Conservation (phyloP, 1,284 basidiomycete genomes). For the Caloboletus inedulis region DNA sequence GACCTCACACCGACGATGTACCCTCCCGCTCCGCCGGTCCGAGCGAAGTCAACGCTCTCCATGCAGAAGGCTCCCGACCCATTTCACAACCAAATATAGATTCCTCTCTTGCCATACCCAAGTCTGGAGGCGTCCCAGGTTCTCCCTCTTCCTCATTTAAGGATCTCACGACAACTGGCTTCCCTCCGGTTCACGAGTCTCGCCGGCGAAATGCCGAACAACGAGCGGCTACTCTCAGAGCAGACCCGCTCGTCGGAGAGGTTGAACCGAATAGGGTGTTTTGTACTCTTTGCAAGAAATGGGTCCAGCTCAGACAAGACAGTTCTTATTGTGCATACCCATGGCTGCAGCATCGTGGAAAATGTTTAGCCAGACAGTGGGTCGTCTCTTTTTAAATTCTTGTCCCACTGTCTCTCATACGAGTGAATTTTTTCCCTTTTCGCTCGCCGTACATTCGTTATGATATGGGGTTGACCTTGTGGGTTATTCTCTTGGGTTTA, state of each 20-base stretch:
- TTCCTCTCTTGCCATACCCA: slow-evolving; percentile 5
- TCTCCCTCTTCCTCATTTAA: slow-evolving; percentile 44
- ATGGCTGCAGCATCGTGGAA: slow-evolving; percentile 71
- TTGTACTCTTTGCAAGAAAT: slow-evolving; percentile 69
- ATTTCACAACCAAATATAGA: slow-evolving; percentile 14
- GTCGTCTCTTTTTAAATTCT: slow-evolving; percentile 31
- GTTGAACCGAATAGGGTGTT: slow-evolving; percentile 75
- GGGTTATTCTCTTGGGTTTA: slow-evolving; percentile 26
- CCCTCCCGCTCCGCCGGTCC: slow-evolving; percentile 11
- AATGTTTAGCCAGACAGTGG: slow-evolving; percentile 65
- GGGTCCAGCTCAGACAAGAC: slow-evolving; percentile 75
- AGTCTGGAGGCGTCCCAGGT: slow-evolving; percentile 20
- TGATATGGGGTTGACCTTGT: slow-evolving; percentile 1
- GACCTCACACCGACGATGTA: slow-evolving; percentile 16
- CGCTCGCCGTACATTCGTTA: slow-evolving; percentile 1
- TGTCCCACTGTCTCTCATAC: slow-evolving; percentile 7
- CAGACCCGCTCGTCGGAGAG: slow-evolving; percentile 57
- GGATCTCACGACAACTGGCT: slow-evolving; percentile 51
- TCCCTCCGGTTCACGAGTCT: slow-evolving; percentile 53
- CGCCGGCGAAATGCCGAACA: slow-evolving; percentile 71
- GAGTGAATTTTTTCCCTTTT: slow-evolving; percentile 1
- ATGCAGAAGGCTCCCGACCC: slow-evolving; percentile 8
- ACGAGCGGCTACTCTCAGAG: slow-evolving; percentile 61
- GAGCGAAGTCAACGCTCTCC: slow-evolving; percentile 9
- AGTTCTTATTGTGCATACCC: slow-evolving; percentile 72